Evolutionary conservation across 108 stramenopile genomes (phyloP), one percentile per base, ranked within the genome.

Genomic region (Schizochytrium sp.): DNA sequence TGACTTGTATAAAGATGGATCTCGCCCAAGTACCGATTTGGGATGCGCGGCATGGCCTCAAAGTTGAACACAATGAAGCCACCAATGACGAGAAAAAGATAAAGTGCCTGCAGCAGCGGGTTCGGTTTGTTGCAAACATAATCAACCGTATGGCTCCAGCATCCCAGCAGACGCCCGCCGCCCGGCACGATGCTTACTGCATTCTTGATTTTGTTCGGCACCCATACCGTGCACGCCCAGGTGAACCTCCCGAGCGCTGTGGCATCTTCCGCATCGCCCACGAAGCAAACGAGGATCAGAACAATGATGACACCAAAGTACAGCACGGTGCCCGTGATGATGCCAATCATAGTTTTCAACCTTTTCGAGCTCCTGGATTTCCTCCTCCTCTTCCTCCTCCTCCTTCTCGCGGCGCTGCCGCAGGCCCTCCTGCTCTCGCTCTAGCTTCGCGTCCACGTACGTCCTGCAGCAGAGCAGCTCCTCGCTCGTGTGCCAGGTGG

Each of bases 41-140:
- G 76, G 28, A 83, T 83, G 48, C 25, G 28, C 3, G 76, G 76
- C 76, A 83, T 83, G 18, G 76, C 76, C 76, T 83, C 76, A 53
- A 83, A 47, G 25, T 53, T 53, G 28, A 83, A 83, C 19, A 28
- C 76, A 16, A 53, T 53, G n/a, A 83, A 83, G 51, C 76, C 76
- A 0, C 76, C 76, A 16, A 83, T 23, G 12, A 83, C 76, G 19
- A 83, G 51, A 47, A 28, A 8, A 12, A 83, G 51, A 3, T 83
- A 83, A 8, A 83, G 23, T 16, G 6, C 25, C 76, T 83, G 76
- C 6, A 83, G 51, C 10, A 83, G 12, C 48, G 76, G 76, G 28
- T 83, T 83, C 51, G 48, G 45, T 45, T 53, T 83, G 28, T 83
- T 83, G 76, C 76, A 83, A 34, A 83, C 48, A 4, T 83, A 83